phyloP scores from a whole-genome alignment of 2,329 filamentous ascomycete species.

The Stagonosporopsis rhizophila region DNA sequence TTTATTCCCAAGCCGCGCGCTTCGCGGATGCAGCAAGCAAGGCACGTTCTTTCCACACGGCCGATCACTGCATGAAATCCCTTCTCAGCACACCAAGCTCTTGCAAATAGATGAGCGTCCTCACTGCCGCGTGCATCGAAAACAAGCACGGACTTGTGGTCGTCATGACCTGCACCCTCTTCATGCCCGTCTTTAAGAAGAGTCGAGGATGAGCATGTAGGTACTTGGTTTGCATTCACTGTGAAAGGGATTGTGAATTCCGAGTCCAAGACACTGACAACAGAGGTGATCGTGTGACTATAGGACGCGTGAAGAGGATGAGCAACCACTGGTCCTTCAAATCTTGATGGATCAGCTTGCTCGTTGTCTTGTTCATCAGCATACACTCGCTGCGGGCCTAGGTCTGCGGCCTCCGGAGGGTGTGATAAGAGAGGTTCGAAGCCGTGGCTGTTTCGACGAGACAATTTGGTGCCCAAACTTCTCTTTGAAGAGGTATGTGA shows the following conservation, averaged over 20 bases:
- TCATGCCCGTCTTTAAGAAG: slow-evolving; percentile 19
- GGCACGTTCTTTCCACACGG: slow-evolving; percentile 70
- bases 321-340: slow-evolving; percentile 25
- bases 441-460: slow-evolving; percentile 44
- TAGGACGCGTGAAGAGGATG: slow-evolving; percentile 54
- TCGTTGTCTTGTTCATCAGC: slow-evolving; percentile 27
- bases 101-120: slow-evolving; percentile 72
- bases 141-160: slow-evolving; percentile 47
- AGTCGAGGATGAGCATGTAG: slow-evolving; percentile 24
- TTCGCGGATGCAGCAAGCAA: slow-evolving; percentile 77
- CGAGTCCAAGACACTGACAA: slow-evolving; percentile 38
- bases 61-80: slow-evolving; percentile 78
- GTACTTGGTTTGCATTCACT: slow-evolving; percentile 24
- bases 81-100: slow-evolving; percentile 75
- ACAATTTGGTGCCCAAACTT: slow-evolving; percentile 32
- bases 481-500: slow-evolving; percentile 45
- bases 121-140: slow-evolving; percentile 64
- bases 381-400: slow-evolving; percentile 37
- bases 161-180: slow-evolving; percentile 21
- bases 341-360: slow-evolving; percentile 1
- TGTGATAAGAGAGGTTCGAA: slow-evolving; percentile 46
- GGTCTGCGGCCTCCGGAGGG: slow-evolving; percentile 39
- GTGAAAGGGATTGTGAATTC: slow-evolving; percentile 38
- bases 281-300: slow-evolving; percentile 46
- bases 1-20: slow-evolving; percentile 73